Conservation (phyloP, 108 stramenopile species). For the Phaeodactylum tricornutum region DNA sequence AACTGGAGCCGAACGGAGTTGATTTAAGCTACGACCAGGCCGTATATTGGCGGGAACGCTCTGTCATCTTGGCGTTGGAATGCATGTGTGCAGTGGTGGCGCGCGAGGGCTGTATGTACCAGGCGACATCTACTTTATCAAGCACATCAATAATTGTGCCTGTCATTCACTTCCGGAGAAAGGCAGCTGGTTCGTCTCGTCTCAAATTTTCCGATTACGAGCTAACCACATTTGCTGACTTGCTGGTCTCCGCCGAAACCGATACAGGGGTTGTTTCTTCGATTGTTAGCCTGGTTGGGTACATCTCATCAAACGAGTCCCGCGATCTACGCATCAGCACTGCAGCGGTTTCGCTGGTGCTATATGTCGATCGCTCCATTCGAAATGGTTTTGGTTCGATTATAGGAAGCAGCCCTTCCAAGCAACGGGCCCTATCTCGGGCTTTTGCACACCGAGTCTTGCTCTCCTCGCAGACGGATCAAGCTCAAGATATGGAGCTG, state of each 20-base stretch:
- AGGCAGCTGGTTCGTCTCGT: slow-evolving; percentile 2
- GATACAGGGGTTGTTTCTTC: slow-evolving; percentile 7
- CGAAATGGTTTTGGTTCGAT: too few species aligned
- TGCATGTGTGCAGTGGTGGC: slow-evolving; percentile 58
- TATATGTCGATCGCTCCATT: too few species aligned
- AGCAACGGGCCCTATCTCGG: too few species aligned
- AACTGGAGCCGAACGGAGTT: slow-evolving; percentile 24
- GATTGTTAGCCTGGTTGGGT: slow-evolving; percentile 24
- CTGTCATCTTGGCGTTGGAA: slow-evolving; percentile 40
- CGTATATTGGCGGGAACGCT: too few species aligned
- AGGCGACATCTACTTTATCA: slow-evolving; percentile 15
- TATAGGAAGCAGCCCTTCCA: too few species aligned
- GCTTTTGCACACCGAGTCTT: too few species aligned
- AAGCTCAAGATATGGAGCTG: too few species aligned
- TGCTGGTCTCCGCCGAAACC: slow-evolving; percentile 5
- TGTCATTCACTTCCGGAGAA: slow-evolving; percentile 17
- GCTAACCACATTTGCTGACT: slow-evolving; percentile 14
- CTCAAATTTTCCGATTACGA: slow-evolving; percentile 12
- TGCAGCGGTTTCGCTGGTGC: too few species aligned
- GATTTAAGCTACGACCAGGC: too few species aligned
- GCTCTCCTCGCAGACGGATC: too few species aligned
- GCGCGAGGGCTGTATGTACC: slow-evolving; percentile 46
- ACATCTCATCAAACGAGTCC: slow-evolving; percentile 6
- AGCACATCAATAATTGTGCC: slow-evolving; percentile 20
- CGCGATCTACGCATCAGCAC: too few species aligned